Evolutionary conservation across 352 stramenopile genomes (phyloP).

Genomic region (Pythium guiyangense): DNA sequence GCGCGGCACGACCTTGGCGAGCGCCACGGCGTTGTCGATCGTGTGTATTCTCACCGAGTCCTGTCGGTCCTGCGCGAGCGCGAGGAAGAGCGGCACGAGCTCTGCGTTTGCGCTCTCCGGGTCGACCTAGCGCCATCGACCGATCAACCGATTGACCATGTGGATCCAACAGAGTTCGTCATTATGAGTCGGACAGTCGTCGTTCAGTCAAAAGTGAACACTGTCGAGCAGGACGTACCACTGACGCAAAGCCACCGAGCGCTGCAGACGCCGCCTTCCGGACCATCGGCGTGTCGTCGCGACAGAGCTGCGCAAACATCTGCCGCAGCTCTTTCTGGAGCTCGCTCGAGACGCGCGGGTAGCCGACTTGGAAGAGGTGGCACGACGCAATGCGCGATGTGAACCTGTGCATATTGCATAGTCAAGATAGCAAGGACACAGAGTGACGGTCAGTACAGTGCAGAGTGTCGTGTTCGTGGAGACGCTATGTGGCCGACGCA

Average conservation of each 20-base stretch:
- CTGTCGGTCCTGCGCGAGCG: conserved; percentile 88
- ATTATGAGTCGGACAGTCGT: not conserved
- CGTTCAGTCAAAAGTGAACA: too few relatives aligned
- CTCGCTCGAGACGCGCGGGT: conserved; percentile 43
- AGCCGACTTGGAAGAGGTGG: conserved; percentile 77
- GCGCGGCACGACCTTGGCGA: conserved; percentile 84
- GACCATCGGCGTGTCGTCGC: conserved; percentile 98
- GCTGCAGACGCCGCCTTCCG: conserved; percentile 88
- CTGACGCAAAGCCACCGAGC: conserved; percentile 86
- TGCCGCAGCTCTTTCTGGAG: conserved; percentile 79
- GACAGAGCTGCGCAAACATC: conserved; percentile 93
- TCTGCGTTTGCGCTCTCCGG: conserved; percentile 52
- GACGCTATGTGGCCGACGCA: conserved; percentile 69
- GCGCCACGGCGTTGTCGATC: conserved; percentile 94
- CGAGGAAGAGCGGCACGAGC: conserved; percentile 81
- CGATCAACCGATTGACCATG: too few relatives aligned
- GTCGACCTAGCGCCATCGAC: conserved; percentile 38
- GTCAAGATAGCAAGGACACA: not conserved
- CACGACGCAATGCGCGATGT: conserved; percentile 85
- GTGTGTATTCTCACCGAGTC: conserved; percentile 97
- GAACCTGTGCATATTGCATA: conserved; percentile 25
- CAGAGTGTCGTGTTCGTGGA: not conserved
- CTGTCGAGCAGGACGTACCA: conserved; percentile 21
- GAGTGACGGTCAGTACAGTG: not conserved
- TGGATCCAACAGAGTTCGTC: not conserved